phyloP scores from a whole-genome alignment of 2,329 filamentous ascomycete genomes.

The Fusarium algeriense region DNA sequence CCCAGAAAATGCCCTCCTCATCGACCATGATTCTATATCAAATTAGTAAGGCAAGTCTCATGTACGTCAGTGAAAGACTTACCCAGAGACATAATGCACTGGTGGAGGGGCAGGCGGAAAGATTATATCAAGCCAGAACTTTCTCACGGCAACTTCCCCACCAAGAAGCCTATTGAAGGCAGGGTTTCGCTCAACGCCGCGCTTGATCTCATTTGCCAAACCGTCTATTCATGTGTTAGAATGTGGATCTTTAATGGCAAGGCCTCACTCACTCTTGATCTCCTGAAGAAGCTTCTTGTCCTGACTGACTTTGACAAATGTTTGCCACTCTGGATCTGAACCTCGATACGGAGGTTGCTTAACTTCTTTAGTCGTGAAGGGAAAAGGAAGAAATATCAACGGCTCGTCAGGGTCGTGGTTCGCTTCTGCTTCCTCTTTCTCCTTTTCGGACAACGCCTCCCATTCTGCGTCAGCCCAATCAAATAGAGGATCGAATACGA shows the following conservation, averaged over 20 bases:
- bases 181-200: slow-evolving; percentile 57
- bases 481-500: slow-evolving; percentile 62
- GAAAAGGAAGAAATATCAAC: slow-evolving; percentile 70
- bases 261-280: slow-evolving; percentile 59
- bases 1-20: slow-evolving; percentile 62
- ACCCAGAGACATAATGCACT: slow-evolving; percentile 71
- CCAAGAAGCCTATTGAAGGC: slow-evolving; percentile 56
- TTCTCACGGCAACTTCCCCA: slow-evolving; percentile 63
- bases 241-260: neutral
- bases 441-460: slow-evolving; percentile 58
- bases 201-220: slow-evolving; percentile 52
- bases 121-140: slow-evolving; percentile 71
- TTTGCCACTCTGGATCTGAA: slow-evolving; percentile 72
- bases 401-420: slow-evolving; percentile 59
- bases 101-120: slow-evolving; percentile 71
- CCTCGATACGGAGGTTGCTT: slow-evolving; percentile 64
- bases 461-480: slow-evolving; percentile 58
- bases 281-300: slow-evolving; percentile 61
- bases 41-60: slow-evolving; percentile 36
- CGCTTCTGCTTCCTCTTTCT: slow-evolving; percentile 56
- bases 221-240: slow-evolving; percentile 46
- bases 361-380: slow-evolving; percentile 66
- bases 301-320: slow-evolving; percentile 69
- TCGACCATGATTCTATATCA: slow-evolving; percentile 61
- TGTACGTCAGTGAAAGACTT: slow-evolving; percentile 45